Base-by-base conservation (phyloP, 768 basidiomycete genomes). In the Termitomyces sp. region DNA sequence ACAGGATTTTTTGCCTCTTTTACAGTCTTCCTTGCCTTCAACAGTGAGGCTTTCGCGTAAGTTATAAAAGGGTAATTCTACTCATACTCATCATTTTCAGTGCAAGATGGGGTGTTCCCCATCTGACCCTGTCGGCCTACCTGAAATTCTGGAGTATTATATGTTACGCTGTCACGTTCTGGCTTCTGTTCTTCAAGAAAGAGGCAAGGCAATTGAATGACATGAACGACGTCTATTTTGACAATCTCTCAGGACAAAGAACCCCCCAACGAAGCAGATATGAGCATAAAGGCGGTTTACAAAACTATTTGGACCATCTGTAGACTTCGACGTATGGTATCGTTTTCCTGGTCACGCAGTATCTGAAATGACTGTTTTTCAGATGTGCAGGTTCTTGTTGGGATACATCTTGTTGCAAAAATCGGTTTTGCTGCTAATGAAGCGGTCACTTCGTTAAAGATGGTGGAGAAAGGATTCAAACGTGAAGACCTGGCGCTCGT, bases 1-100 rank as follows among this genome's bases (percentile, higher is more conserved):
- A 91, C 92, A 1, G 97, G 97, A 5, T 98, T 88, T 72, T 95
- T 98, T 67, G 82, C 95, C 32, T 95, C 93, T 2, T 98, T 97
- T 69, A 99, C 97, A 8, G 94, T 98, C 6, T 98, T 98, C 69
- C 82, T 99, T 42, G 97, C 97, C 0, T 86, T 99, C 69, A 99
- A 98, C 69, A 95, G 93, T 62, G 88, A 93, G 65, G 87, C 89
- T 26, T 99, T 99, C 68, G 83, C 86, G 90, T 92, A 66, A 46
- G 85, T 74, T 22, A 39, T 4, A 34, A 18, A 30, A 34, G 27
- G 61, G 16, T 18, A 4, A 44, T 43, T 13, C 16, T 32, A 47
- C 24, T 36, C 42, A 36, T 18, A 18, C 34, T 56, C 20, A 50
- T 48, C 43, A 37, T 36, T 36, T 22, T 49, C 58, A 92, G 89